These are phyloP conservation scores for Pharnaceum exiguum DNA, from an alignment of 148 eudicot species.

Conservation along the genomic window DNA sequence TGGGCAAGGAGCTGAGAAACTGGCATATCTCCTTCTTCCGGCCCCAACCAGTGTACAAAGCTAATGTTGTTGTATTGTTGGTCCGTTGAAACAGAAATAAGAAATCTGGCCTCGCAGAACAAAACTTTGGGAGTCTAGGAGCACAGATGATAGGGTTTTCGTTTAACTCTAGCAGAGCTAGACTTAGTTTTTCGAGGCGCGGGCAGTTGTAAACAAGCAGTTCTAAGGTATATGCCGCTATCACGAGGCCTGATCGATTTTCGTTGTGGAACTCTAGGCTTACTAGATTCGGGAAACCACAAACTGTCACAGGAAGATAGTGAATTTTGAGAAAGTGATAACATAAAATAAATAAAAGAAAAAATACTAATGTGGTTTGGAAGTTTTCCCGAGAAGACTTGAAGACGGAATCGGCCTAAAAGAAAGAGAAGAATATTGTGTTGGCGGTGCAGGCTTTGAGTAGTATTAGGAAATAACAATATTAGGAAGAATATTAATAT, in stretches of 20 bases:
- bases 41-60: not conserved
- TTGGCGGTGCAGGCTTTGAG: too few species aligned
- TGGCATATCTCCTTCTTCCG: not conserved
- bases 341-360: too few species aligned
- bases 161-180: not conserved
- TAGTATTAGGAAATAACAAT: too few species aligned
- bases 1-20: not conserved
- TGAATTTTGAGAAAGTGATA: too few species aligned
- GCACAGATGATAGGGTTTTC: not conserved
- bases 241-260: not conserved
- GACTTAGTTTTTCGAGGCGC: not conserved
- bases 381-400: too few species aligned
- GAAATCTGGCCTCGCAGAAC: not conserved
- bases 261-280: not conserved
- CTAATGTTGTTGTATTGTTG: not conserved
- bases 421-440: too few species aligned
- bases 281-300: slow-evolving; percentile 1
- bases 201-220: not conserved
- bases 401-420: too few species aligned
- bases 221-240: not conserved
- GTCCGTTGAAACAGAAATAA: not conserved
- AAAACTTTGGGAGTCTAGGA: not conserved
- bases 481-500: too few species aligned
- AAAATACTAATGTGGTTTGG: too few species aligned
- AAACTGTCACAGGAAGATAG: not conserved